Percentiles rank a stretch among this genome's conserved stretches.
phyloP scores from a whole-genome alignment of 108 stramenopile species.

The Nitzschia palea region DNA sequence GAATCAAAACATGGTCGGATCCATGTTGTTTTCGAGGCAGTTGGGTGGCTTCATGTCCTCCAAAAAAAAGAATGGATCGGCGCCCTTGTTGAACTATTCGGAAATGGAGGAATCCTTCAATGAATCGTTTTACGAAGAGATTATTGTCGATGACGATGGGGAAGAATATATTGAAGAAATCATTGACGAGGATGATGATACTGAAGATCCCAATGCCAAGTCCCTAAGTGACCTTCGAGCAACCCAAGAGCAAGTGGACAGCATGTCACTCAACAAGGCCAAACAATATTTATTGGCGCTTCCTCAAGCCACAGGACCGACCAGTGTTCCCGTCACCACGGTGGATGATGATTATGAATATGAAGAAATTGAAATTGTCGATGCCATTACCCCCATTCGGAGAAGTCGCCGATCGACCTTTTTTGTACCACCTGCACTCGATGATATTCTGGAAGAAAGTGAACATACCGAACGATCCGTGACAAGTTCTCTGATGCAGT shows the following conservation, averaged over 20 bases:
- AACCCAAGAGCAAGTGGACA: constrained; percentile 17
- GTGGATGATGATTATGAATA: constrained; percentile 14
- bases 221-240: not conserved
- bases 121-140: constrained; percentile 9
- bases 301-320: constrained; percentile 3
- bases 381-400: constrained; percentile 18
- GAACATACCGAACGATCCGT: constrained; percentile 8
- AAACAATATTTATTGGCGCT: constrained; percentile 1
- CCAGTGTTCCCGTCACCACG: not conserved
- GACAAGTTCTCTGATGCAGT: constrained; percentile 1
- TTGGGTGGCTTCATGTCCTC: not conserved
- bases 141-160: constrained; percentile 4
- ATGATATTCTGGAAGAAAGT: constrained; percentile 11
- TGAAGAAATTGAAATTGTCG: constrained; percentile 16
- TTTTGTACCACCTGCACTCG: constrained; percentile 8
- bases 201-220: not conserved
- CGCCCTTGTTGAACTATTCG: too few relatives aligned
- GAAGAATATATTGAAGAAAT: constrained; percentile 16
- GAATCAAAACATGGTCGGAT: constrained; percentile 6
- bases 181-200: not conserved
- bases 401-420: not conserved
- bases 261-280: constrained; percentile 13
- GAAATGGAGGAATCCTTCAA: not conserved
- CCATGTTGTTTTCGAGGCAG: not conserved
- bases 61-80: not conserved